A percentile compares a stretch with the other conserved stretches of the same genome.
Conservation (phyloP, 805 yeast species). For the Kuraishia hungarica region DNA sequence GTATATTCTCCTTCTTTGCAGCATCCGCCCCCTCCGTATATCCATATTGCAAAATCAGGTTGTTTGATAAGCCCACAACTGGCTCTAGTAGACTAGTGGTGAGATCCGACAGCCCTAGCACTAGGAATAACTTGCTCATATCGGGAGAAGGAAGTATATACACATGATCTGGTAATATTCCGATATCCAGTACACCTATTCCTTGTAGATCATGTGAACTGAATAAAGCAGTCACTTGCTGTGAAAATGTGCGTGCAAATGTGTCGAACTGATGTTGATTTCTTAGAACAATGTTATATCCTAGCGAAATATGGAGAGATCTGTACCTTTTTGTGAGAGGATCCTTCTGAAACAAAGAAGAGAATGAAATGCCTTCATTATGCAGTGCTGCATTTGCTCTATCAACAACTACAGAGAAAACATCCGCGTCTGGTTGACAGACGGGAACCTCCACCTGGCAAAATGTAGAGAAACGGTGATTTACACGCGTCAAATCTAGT, state of each 20-base stretch:
- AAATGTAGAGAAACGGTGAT: not conserved
- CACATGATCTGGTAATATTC: not conserved
- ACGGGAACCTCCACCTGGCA: not conserved
- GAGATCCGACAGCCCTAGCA: constrained; percentile 14
- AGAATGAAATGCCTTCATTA: no score
- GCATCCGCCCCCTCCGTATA: not conserved
- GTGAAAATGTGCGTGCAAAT: not conserved
- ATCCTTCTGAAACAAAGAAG: not conserved
- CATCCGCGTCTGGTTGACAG: not conserved
- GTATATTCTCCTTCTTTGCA: not conserved
- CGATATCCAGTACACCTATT: not conserved
- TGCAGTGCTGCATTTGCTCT: not conserved
- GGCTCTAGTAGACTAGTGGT: constrained; percentile 23
- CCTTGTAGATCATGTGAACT: no score
- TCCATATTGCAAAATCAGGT: not conserved
- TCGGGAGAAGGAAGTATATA: constrained; percentile 1
- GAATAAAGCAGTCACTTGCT: not conserved
- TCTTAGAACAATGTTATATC: not conserved
- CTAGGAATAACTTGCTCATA: not conserved
- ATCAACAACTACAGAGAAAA: not conserved
- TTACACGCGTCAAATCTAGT: not conserved
- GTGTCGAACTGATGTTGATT: not conserved
- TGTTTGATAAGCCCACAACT: not conserved
- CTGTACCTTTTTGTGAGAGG: not conserved
- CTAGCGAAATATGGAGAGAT: not conserved